Evolutionary conservation across 352 stramenopile genomes (phyloP).

Genomic region (Pythium aristosporum): DNA sequence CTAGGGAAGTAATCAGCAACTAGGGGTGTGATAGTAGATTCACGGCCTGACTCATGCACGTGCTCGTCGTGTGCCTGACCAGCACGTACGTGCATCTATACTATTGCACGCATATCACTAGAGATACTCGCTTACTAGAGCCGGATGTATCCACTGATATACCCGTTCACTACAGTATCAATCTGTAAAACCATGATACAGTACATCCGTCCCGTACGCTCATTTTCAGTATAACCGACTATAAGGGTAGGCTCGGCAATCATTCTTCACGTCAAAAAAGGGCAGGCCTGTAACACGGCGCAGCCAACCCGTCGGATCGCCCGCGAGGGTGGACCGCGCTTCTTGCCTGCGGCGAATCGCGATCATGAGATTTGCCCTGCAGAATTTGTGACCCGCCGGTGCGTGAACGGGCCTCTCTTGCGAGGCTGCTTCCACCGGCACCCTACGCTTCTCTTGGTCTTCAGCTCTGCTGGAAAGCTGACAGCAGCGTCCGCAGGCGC

Average conservation of each 20-base stretch:
- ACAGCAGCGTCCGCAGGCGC: constrained; percentile 42
- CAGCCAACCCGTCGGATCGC: constrained; percentile 9
- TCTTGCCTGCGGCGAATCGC: constrained; percentile 61
- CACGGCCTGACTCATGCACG: background rate
- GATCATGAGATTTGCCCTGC: constrained; percentile 84
- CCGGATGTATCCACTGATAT: no score
- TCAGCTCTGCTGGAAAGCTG: background rate
- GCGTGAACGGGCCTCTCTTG: constrained; percentile 24
- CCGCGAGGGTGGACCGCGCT: background rate
- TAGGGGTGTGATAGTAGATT: background rate
- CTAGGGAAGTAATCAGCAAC: no score
- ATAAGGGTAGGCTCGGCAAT: no score
- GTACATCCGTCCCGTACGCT: no score
- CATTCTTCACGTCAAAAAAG: constrained; percentile 22
- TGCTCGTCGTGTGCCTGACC: no score
- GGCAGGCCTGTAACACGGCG: constrained; percentile 23
- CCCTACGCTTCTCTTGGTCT: no score
- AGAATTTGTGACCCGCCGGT: constrained; percentile 61
- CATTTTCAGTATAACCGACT: no score
- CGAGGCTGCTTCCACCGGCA: constrained; percentile 45
- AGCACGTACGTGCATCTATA: background rate
- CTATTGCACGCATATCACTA: background rate
- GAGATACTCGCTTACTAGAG: no score
- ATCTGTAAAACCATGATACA: no score
- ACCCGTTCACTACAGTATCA: no score